A percentile compares a stretch with the other conserved stretches of the same genome.
These are phyloP conservation scores for Cercospora zeae-maydis DNA, from an alignment of 2,329 filamentous ascomycete genomes.

Conservation along the genomic window DNA sequence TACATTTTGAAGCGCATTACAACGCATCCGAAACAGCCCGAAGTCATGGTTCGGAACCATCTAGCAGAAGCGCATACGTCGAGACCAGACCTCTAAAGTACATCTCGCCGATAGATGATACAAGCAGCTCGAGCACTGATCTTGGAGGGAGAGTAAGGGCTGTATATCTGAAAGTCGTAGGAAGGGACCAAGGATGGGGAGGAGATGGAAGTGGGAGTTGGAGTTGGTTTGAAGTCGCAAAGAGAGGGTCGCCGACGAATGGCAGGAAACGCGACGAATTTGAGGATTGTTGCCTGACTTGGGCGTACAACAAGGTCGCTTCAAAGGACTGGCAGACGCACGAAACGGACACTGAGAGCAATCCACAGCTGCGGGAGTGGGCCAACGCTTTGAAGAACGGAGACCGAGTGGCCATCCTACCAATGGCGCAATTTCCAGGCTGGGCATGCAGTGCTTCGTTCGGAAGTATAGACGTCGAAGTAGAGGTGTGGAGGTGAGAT, in stretches of 20 bases:
- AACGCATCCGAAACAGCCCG: neutral
- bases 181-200: conserved; percentile 21
- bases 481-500: conserved; percentile 19
- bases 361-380: conserved; percentile 10
- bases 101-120: neutral
- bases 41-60: conserved; percentile 5
- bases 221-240: conserved; percentile 21
- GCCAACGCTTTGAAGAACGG: conserved; percentile 13
- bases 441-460: conserved; percentile 17
- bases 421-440: conserved; percentile 19
- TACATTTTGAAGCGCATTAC: conserved; percentile 14
- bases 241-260: neutral
- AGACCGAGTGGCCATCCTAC: conserved; percentile 17
- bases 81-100: conserved; percentile 15
- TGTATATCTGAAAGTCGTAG: conserved; percentile 9
- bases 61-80: conserved; percentile 10
- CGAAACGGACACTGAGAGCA: conserved; percentile 1
- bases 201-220: conserved; percentile 12
- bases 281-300: neutral
- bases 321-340: conserved; percentile 12
- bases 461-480: conserved; percentile 20
- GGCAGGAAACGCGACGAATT: neutral
- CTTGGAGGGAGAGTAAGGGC: conserved; percentile 10
- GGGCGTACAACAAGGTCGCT: conserved; percentile 12
- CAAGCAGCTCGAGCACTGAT: neutral